These are phyloP conservation scores for Daldinia childiae DNA, from an alignment of 495 filamentous ascomycete genomes.

Conservation along the genomic window DNA sequence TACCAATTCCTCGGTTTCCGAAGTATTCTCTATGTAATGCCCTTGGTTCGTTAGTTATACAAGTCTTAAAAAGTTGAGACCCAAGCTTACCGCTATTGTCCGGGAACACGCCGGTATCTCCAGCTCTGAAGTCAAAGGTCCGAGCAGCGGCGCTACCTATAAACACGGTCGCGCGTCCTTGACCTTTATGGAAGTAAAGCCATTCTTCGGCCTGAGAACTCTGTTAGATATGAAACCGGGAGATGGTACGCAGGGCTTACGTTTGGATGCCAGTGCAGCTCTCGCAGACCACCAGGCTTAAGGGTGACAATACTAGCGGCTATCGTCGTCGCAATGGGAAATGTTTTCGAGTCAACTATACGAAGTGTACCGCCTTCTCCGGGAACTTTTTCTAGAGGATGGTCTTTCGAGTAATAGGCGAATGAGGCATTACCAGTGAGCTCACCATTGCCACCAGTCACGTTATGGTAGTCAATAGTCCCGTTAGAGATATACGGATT, in stretches of 20 bases:
- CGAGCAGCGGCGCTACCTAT: conserved; percentile 65
- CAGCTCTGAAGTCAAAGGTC: conserved; percentile 71
- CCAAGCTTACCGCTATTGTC: conserved; percentile 63
- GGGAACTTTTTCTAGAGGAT: conserved; percentile 61
- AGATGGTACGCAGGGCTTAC: conserved; percentile 47
- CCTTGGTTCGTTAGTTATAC: conserved; percentile 22
- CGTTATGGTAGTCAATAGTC: conserved; percentile 58
- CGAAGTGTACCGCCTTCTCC: conserved; percentile 67
- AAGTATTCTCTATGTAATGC: conserved; percentile 74
- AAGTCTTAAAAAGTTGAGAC: not conserved
- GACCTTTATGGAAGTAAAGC: conserved; percentile 71
- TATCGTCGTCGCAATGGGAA: conserved; percentile 67
- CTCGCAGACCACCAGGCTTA: conserved; percentile 67
- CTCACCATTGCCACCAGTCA: conserved; percentile 58
- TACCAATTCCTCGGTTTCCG: conserved; percentile 65
- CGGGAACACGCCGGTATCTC: conserved; percentile 72
- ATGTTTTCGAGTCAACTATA: conserved; percentile 70
- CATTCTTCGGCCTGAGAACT: conserved; percentile 66
- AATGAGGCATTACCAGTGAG: conserved; percentile 65
- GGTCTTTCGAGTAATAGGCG: conserved; percentile 63
- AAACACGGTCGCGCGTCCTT: conserved; percentile 68
- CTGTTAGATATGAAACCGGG: conserved; percentile 18
- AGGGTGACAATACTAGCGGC: conserved; percentile 69
- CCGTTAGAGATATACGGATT: conserved; percentile 70
- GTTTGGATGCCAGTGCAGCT: conserved; percentile 76